phyloP scores from a whole-genome alignment of 129 eudicot genomes.

The Flaveria sonorensis region DNA sequence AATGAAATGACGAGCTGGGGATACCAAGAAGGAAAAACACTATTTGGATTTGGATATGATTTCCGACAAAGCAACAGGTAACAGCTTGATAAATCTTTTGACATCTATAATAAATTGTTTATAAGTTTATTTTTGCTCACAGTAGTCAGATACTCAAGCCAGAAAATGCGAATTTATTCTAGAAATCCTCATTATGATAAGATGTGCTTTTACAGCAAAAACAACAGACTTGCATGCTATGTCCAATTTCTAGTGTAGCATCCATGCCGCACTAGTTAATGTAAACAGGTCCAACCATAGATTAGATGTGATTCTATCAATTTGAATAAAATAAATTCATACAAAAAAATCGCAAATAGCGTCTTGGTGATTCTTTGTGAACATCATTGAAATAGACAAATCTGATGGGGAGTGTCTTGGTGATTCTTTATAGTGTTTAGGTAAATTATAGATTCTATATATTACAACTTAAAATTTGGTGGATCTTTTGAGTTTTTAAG shows the following conservation, averaged over 20 bases:
- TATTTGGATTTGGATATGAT: constrained; percentile 98
- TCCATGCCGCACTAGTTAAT: neutral
- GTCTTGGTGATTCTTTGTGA: no score
- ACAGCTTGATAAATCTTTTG: constrained; percentile 8
- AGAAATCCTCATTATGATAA: neutral
- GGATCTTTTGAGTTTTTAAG: neutral
- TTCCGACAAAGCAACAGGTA: constrained; percentile 99
- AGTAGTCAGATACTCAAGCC: neutral
- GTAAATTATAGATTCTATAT: neutral
- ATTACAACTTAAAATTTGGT: neutral
- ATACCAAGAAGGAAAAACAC: constrained; percentile 90
- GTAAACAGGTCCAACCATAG: neutral
- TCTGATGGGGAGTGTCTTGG: neutral
- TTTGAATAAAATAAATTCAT: constrained; percentile 2
- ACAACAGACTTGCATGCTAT: constrained; percentile 13
- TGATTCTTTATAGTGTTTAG: neutral
- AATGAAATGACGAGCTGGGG: constrained; percentile 92
- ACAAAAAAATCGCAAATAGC: neutral
- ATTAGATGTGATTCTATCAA: neutral
- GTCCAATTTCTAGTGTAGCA: neutral
- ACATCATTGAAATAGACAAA: neutral
- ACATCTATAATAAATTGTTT: neutral
- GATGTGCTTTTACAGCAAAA: neutral
- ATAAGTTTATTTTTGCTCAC: neutral
- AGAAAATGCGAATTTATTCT: neutral